Conservation (phyloP, 345 rosid genomes). For the Populus ilicifolia region DNA sequence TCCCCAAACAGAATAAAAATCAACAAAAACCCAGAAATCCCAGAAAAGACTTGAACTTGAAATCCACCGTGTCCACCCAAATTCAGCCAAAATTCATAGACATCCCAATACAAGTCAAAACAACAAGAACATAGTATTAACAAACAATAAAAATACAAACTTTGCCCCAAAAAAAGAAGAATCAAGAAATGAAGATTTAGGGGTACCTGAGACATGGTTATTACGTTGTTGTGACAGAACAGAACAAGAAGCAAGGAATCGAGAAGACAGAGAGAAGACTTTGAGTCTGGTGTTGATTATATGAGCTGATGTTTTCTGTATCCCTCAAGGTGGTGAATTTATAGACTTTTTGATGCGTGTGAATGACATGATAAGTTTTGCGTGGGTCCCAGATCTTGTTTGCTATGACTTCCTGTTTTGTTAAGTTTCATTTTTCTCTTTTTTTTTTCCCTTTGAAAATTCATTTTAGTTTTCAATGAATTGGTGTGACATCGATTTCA, state of each 20-base stretch:
- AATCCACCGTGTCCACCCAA: not conserved
- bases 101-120: not conserved
- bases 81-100: not conserved
- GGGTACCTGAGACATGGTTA: conserved; percentile 15
- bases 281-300: not conserved
- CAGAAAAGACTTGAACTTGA: not conserved
- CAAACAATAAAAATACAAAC: not conserved
- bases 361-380: not conserved
- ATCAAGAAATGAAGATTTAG: not conserved
- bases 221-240: not conserved
- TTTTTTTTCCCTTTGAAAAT: too few species aligned
- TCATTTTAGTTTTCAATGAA: too few species aligned
- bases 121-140: not conserved
- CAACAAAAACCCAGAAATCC: not conserved
- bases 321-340: not conserved
- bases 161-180: not conserved
- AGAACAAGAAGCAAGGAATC: not conserved
- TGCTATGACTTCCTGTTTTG: not conserved
- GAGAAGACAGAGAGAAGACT: not conserved
- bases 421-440: not conserved
- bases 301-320: not conserved
- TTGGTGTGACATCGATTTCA: too few species aligned
- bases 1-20: not conserved
- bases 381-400: not conserved
- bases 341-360: not conserved